Percentiles rank a stretch among this genome's conserved stretches.
Evolutionary conservation across 257 asterid species (phyloP).

Genomic region (Prunella vulgaris): DNA sequence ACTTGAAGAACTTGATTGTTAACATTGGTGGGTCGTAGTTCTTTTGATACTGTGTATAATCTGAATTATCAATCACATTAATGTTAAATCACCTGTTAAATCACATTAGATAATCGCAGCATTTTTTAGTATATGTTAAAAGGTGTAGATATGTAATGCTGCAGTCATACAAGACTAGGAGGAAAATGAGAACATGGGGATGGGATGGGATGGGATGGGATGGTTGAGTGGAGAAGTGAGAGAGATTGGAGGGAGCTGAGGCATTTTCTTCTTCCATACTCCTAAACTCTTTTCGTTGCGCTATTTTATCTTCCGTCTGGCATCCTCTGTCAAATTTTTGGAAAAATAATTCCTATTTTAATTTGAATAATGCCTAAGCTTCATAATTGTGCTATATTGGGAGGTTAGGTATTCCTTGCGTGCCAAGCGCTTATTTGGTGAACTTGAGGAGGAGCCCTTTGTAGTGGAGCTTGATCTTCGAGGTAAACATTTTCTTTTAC

Average conservation of each 20-base stretch:
- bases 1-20: not conserved
- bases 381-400: constrained; percentile 9
- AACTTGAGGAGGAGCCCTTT: constrained; percentile 74
- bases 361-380: constrained; percentile 9
- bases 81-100: not conserved
- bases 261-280: no score
- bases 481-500: constrained; percentile 34
- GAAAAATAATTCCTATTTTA: not conserved
- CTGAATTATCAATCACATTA: not conserved
- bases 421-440: constrained; percentile 63
- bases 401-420: constrained; percentile 59
- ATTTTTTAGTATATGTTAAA: not conserved
- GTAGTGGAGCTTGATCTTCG: constrained; percentile 98
- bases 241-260: no score
- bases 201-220: not conserved
- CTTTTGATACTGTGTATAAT: not conserved
- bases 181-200: not conserved
- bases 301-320: not conserved
- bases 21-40: not conserved
- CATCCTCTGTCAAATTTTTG: not conserved
- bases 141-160: not conserved
- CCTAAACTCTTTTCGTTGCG: not conserved
- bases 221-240: no score
- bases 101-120: not conserved
- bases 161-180: not conserved